Base-by-base conservation (phyloP, 345 rosid species). In the Ceriops decandra region DNA sequence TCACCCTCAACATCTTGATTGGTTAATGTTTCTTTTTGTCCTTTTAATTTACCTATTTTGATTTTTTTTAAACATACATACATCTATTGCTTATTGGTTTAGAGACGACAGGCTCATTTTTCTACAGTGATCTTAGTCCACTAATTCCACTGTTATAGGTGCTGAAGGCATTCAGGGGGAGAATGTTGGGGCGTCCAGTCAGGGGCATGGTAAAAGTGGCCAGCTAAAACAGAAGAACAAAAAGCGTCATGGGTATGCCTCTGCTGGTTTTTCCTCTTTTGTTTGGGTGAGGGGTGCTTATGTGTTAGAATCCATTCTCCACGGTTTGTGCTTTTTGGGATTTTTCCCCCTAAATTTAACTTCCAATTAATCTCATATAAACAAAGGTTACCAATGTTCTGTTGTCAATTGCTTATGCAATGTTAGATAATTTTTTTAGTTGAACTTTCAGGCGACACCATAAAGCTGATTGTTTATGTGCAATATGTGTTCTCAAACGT, bases 401-500 rank as follows among this genome's bases (percentile, higher is more conserved):
- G 3, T 56, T 11, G 59, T 9, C 7, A 56, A 24, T 8, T 24
- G 59, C 19, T 58, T 53, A 16, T 30, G 32, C 36, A 56, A 57
- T 56, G 30, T 47, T 35, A n/a, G 61, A 2, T 35, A 20, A 26
- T 52, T 15, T 31, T 46, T 46, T 58, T 69, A 57, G 64, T 49
- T 28, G 64, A 15, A 27, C 61, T 66, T 84, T 80, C 86, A 95
- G 97, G 76, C 84, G 97, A 74, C 92, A 88, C 68, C 99, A 95
- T 77, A 95, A 95, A 81, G 82, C 75, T 58, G 93, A 91, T 84
- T 95, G 99, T 71, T 82, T 95, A 83, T 95, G 99, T 80, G 99
- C 99, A 19, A 74, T 95, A 72, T 95, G 97, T 70, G 82, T 90
- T 69, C 77, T 95, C 60, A 90, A 90, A 83, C 85, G 97, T 62